Conservation (phyloP, 805 yeast genomes). For the Metschnikowia koreensis region DNA sequence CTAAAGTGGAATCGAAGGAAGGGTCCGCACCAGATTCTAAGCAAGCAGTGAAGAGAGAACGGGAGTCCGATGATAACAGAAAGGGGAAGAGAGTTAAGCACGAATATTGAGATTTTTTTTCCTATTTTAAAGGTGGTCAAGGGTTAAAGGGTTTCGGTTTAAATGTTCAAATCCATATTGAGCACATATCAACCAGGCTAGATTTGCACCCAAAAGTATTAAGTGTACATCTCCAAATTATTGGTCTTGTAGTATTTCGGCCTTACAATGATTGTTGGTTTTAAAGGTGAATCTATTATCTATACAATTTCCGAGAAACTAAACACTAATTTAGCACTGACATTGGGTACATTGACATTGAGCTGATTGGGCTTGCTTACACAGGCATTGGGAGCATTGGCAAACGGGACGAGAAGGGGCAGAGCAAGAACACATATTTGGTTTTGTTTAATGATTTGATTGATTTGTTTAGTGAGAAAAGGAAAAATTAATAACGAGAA, state of each 20-base stretch:
- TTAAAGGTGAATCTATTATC: too few relatives aligned
- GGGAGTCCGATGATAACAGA: background rate
- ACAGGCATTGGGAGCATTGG: background rate
- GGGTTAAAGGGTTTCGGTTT: background rate
- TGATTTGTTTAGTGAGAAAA: too few relatives aligned
- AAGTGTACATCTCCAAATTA: too few relatives aligned
- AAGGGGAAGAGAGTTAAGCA: background rate
- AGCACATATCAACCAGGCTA: too few relatives aligned
- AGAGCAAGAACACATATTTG: background rate
- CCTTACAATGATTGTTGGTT: too few relatives aligned
- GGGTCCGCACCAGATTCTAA: background rate
- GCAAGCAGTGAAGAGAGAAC: background rate
- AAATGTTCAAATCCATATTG: background rate
- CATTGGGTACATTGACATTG: background rate
- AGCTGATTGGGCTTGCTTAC: background rate
- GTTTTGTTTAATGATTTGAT: too few relatives aligned
- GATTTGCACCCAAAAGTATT: too few relatives aligned
- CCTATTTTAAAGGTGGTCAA: background rate
- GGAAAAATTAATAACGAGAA: too few relatives aligned
- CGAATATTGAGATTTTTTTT: background rate
- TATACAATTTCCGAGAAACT: background rate
- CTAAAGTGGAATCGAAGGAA: background rate
- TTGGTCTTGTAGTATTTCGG: too few relatives aligned
- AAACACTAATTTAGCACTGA: background rate
- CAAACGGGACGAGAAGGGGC: background rate